Base-by-base conservation (phyloP, 2,329 filamentous ascomycete species). In the Scedosporium boydii region DNA sequence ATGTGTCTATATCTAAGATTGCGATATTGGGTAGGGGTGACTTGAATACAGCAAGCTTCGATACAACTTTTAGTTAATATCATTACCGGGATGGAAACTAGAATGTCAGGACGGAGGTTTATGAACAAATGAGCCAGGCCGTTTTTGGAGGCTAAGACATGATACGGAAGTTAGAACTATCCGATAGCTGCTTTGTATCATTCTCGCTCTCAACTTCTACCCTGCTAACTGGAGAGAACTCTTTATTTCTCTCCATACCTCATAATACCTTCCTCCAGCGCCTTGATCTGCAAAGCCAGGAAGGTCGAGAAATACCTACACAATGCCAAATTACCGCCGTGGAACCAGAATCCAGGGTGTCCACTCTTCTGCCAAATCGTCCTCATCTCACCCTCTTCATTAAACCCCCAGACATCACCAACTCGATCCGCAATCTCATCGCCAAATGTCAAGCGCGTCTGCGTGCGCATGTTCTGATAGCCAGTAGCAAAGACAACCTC, bases 381-480 rank as follows among this genome's bases (percentile, higher is more conserved):
- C 6, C 81, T 76, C 66, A 83, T 74, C 73, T 89, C 82, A 1
- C 81, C 81, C 64, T 82, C 80, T 0, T 75, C 71, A 6, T 87
- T 83, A 63, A 87, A 77, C 0, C 85, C 85, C 84, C 86, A 88
- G 16, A 87, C 80, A 66, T 86, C 83, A 2, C 75, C 75, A 4
- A 86, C 78, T 27, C 77, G 76, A 60, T 84, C 81, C 0, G 84
- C 86, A 9, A 89, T 76, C 18, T 80, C 77, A 34, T 86, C 79
- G 0, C 87, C 88, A 61, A 90, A 78, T 21, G 88, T 81, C 38
- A 77, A 76, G n/a, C 82, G 74, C 1, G 86, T 83, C 21, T 82
- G 82, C 0, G 82, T 85, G 10, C 79, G 77, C 87, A 90, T 91
- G 68, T 88, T 89, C 64, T 86, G 80, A 66, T 87, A 89, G 0